These are phyloP conservation scores for Eragrostis nindensis DNA, from an alignment of 176 grass and related monocot species.

Conservation along the genomic window DNA sequence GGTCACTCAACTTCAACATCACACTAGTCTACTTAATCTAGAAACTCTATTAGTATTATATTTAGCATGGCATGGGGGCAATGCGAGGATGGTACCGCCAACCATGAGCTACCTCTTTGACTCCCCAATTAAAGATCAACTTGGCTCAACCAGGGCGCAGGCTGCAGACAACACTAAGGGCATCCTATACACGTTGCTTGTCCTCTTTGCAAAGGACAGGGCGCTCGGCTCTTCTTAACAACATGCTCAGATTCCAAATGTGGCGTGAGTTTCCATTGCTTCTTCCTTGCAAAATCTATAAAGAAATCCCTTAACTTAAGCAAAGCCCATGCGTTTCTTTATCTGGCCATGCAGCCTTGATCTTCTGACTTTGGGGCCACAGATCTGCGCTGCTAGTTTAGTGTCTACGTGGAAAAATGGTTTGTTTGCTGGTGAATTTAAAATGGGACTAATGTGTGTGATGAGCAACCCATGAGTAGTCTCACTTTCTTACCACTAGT, in stretches of 20 bases:
- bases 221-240: background rate
- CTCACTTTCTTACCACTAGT: background rate
- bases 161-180: constrained; percentile 13
- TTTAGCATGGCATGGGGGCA: background rate
- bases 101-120: constrained; percentile 44
- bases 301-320: background rate
- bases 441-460: background rate
- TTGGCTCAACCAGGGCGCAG: background rate
- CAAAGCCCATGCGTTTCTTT: constrained; percentile 20
- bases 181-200: constrained; percentile 40
- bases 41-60: background rate
- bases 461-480: background rate
- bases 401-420: constrained; percentile 16
- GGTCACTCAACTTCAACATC: background rate
- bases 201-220: constrained; percentile 34
- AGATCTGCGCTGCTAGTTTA: background rate
- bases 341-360: constrained; percentile 21
- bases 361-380: constrained; percentile 7
- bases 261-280: background rate
- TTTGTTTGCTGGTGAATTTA: constrained; percentile 31
- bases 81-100: constrained; percentile 14
- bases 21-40: background rate
- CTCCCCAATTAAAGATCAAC: constrained; percentile 41
- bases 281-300: background rate
- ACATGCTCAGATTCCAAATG: constrained; percentile 36